phyloP scores from a whole-genome alignment of 2,329 filamentous ascomycete genomes.

The Pseudogymnoascus pannorum region DNA sequence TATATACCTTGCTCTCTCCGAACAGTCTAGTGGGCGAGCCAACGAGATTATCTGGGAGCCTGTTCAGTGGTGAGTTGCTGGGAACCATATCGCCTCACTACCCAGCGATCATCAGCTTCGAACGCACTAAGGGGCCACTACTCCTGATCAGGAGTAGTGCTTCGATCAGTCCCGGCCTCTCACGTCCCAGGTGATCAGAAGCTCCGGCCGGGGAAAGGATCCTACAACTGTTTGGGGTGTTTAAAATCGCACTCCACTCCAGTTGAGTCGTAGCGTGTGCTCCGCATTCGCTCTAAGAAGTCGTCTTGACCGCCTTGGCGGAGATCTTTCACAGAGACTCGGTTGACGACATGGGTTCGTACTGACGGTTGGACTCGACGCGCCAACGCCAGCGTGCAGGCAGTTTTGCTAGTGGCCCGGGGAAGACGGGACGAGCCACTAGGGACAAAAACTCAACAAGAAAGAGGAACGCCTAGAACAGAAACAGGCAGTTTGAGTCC shows the following conservation, averaged over 20 bases:
- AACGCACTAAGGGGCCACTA: neutral
- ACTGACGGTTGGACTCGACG: neutral
- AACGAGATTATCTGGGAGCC: neutral
- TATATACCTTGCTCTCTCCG: neutral
- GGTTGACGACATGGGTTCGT: neutral
- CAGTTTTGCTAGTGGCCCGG: neutral
- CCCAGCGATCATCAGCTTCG: neutral
- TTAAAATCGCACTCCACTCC: neutral
- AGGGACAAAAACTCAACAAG: neutral
- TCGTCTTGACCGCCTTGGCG: slow-evolving; percentile 1
- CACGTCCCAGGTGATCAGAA: slow-evolving; percentile 4
- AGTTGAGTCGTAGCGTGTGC: slow-evolving; percentile 1
- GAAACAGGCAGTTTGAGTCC: neutral
- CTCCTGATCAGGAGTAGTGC: neutral
- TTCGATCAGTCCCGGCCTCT: neutral
- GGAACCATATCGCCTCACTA: neutral
- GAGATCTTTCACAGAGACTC: neutral
- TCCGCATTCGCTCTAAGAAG: slow-evolving; percentile 4
- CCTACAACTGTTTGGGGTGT: neutral
- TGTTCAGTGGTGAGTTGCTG: neutral
- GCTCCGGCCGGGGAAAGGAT: neutral
- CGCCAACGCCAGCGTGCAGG: neutral
- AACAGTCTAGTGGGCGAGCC: neutral
- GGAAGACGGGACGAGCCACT: slow-evolving; percentile 7
- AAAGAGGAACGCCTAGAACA: neutral